These are phyloP conservation scores for Harrya chromipes DNA, from an alignment of 768 basidiomycete genomes.

Conservation along the genomic window DNA sequence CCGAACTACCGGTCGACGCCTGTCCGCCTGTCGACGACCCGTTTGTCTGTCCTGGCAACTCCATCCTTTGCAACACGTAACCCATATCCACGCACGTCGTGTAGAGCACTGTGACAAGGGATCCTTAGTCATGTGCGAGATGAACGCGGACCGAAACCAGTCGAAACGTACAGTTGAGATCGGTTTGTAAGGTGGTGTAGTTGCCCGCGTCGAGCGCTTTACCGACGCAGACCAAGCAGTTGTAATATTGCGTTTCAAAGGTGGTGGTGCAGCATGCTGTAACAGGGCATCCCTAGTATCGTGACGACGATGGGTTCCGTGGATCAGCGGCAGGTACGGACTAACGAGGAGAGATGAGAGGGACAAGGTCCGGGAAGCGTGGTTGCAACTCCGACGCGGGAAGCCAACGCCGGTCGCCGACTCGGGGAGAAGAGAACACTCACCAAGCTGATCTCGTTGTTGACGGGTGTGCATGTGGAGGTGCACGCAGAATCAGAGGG, in stretches of 20 bases:
- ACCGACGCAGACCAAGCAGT: conserved; percentile 42
- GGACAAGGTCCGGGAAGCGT: no score
- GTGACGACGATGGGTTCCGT: neutral
- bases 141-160: no score
- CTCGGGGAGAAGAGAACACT: neutral
- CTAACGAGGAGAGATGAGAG: neutral
- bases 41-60: conserved; percentile 26
- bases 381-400: conserved; percentile 7
- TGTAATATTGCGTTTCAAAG: conserved; percentile 40
- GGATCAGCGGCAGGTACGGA: neutral
- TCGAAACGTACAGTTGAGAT: conserved; percentile 36
- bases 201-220: conserved; percentile 22
- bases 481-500: conserved; percentile 25
- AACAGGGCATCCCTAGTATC: conserved; percentile 25
- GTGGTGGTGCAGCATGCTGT: conserved; percentile 38
- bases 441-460: conserved; percentile 23
- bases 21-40: conserved; percentile 7
- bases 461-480: conserved; percentile 22
- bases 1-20: neutral
- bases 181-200: conserved; percentile 28
- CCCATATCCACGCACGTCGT: conserved; percentile 26
- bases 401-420: neutral
- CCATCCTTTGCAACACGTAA: conserved; percentile 20
- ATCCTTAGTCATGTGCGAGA: no score
- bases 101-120: conserved; percentile 17